phyloP scores from a whole-genome alignment of 495 filamentous ascomycete genomes.

The Penicillium lividum region DNA sequence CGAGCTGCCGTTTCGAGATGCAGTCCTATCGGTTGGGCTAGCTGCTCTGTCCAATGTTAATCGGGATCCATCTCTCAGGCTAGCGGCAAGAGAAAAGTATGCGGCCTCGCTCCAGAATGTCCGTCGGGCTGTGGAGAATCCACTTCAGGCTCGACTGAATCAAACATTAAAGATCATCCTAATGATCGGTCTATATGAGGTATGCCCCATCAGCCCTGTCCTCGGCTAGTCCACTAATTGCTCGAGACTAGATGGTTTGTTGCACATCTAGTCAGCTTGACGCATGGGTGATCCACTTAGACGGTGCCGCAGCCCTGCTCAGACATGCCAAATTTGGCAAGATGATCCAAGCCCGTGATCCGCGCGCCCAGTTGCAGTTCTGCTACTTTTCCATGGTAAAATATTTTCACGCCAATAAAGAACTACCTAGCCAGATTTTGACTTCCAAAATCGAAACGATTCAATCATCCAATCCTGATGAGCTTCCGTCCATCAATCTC shows the following conservation, averaged over 20 bases:
- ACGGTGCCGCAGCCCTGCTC: constrained; percentile 25
- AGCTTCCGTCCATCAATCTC: constrained; percentile 16
- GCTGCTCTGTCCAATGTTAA: constrained; percentile 29
- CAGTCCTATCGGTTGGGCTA: constrained; percentile 26
- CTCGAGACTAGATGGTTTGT: constrained; percentile 25
- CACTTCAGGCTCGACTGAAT: constrained; percentile 13
- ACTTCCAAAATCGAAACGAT: constrained; percentile 18
- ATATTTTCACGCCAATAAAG: constrained; percentile 19
- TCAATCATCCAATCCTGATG: not conserved
- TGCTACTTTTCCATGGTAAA: constrained; percentile 23
- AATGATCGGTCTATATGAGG: constrained; percentile 29
- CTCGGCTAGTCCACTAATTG: not conserved
- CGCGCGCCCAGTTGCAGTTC: constrained; percentile 24
- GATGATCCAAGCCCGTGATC: constrained; percentile 3
- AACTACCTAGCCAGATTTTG: constrained; percentile 11
- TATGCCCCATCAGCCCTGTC: constrained; percentile 4
- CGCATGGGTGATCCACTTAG: constrained; percentile 24
- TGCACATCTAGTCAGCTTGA: constrained; percentile 18
- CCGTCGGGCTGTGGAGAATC: constrained; percentile 21
- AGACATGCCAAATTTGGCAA: constrained; percentile 13
- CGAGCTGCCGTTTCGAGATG: constrained; percentile 20
- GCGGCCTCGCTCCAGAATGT: constrained; percentile 16
- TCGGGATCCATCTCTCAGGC: constrained; percentile 17
- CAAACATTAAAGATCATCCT: constrained; percentile 20
- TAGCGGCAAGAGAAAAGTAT: constrained; percentile 27